Conservation (phyloP, 352 stramenopile genomes). For the Phytophthora constricta region DNA sequence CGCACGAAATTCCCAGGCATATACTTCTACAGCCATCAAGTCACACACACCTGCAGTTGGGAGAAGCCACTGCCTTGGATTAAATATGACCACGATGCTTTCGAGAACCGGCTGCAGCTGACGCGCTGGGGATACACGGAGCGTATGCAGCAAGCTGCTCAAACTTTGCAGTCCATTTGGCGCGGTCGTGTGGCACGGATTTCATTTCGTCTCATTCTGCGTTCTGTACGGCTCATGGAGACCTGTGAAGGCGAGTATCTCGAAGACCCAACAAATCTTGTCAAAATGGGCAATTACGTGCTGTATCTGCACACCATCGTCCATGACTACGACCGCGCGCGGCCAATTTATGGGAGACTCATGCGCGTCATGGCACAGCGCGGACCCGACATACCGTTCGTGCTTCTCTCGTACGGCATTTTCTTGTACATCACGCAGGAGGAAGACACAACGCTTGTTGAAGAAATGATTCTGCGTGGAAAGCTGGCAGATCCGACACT, state of each 20-base stretch:
- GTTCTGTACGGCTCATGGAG: conserved; percentile 72
- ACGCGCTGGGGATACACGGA: conserved; percentile 72
- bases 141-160: conserved; percentile 54
- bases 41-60: conserved; percentile 75
- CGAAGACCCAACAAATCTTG: conserved; percentile 73
- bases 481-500: conserved; percentile 62
- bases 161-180: conserved; percentile 63
- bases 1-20: conserved; percentile 52
- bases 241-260: conserved; percentile 77
- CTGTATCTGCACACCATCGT: conserved; percentile 78
- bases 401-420: conserved; percentile 80
- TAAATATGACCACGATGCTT: conserved; percentile 44
- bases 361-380: conserved; percentile 81
- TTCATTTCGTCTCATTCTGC: conserved; percentile 65
- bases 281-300: conserved; percentile 85
- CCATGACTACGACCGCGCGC: conserved; percentile 82
- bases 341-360: conserved; percentile 69
- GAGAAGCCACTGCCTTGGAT: conserved; percentile 67
- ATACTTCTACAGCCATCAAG: conserved; percentile 76
- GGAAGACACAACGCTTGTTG: conserved; percentile 64
- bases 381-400: conserved; percentile 78
- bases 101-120: conserved; percentile 62
- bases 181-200: conserved; percentile 58
- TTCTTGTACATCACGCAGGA: conserved; percentile 80
- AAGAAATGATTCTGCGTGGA: conserved; percentile 71